Evolutionary conservation across 768 basidiomycete genomes (phyloP), one percentile per base, ranked within the genome.

Genomic region (Phaffia australis): DNA sequence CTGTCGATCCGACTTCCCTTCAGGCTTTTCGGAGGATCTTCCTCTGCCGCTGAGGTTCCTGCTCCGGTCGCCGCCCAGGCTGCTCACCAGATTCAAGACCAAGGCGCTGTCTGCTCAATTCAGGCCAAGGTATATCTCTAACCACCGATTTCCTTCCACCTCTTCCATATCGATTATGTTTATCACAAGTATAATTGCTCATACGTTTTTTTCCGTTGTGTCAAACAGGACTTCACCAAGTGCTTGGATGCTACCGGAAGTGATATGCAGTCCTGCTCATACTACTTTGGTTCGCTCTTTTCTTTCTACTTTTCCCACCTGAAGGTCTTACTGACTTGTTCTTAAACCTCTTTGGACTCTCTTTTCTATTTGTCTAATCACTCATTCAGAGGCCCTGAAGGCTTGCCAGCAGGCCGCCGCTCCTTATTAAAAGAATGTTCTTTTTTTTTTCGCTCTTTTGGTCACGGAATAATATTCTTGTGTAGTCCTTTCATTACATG

Each of bases 231-330:
- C 59, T 89, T 93, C 77, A 87, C 88, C 14, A 82, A 80, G 74
- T 94, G 90, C 77, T 78, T 93, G 55, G 88, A 90, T 74, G 85
- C 85, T 74, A 87, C 86, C 21, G 86, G 87, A 71, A 78, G 88
- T 71, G 83, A 82, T 66, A 70, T 72, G 61, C 23, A 60, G 51
- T 84, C 87, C 7, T 93, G 90, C 79, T 79, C 83, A 21, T 93
- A 85, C 83, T 92, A 89, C 74, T 83, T 91, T 32, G 88, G 66
- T 68, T 8, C 27, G 66, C 62, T 51, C 16, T 48, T 23, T 21
- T 7, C 52, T 3, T 25, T 42, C 35, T 55, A 16, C 21, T 35
- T 55, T 18, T 7, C 9, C 1, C 25, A 52, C 47, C 54, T 23
- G 54, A 1, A 21, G 18, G 51, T 50, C 46, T 15, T 25, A 8